A percentile compares a stretch with the other conserved stretches of the same genome.
Conservation (phyloP, 768 basidiomycete genomes). For the Termitomyces sp. region DNA sequence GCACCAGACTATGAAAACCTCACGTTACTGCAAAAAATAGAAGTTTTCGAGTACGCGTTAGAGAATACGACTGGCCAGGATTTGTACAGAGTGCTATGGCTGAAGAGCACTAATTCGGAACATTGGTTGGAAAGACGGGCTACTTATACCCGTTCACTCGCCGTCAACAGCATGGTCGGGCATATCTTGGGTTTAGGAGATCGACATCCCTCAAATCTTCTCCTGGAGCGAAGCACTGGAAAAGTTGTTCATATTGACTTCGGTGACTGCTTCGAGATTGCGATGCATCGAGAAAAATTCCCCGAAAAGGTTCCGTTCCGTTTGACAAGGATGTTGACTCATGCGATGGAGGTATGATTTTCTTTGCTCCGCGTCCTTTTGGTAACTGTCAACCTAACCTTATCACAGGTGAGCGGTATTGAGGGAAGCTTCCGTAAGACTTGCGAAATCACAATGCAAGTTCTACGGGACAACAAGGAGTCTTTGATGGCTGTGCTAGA, state of each 20-base stretch:
- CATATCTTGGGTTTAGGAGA: constrained; percentile 98
- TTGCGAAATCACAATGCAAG: constrained; percentile 97
- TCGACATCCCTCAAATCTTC: constrained; percentile 92
- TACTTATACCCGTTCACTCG: constrained; percentile 92
- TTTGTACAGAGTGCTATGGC: constrained; percentile 92
- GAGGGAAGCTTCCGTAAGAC: constrained; percentile 95
- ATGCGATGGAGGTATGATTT: constrained; percentile 89
- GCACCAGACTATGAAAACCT: constrained; percentile 97
- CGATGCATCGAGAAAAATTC: constrained; percentile 97
- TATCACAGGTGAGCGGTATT: constrained; percentile 84
- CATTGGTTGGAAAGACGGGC: constrained; percentile 97
- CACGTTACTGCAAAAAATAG: constrained; percentile 93
- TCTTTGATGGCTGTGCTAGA: constrained; percentile 99
- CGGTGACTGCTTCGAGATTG: constrained; percentile 98
- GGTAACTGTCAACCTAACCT: constrained; percentile 3
- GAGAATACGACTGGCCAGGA: constrained; percentile 99
- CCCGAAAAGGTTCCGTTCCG: constrained; percentile 99
- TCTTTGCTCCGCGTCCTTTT: background rate
- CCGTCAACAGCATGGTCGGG: constrained; percentile 97
- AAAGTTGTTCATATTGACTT: constrained; percentile 97
- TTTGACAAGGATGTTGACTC: constrained; percentile 94
- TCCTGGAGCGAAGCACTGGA: constrained; percentile 87
- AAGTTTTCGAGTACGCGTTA: constrained; percentile 97
- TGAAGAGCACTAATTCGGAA: constrained; percentile 92
- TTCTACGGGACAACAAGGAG: constrained; percentile 94